A percentile compares a stretch with the other conserved stretches of the same genome.
Evolutionary conservation across 306 rosid species (phyloP).

Genomic region (Mimosa pudica): DNA sequence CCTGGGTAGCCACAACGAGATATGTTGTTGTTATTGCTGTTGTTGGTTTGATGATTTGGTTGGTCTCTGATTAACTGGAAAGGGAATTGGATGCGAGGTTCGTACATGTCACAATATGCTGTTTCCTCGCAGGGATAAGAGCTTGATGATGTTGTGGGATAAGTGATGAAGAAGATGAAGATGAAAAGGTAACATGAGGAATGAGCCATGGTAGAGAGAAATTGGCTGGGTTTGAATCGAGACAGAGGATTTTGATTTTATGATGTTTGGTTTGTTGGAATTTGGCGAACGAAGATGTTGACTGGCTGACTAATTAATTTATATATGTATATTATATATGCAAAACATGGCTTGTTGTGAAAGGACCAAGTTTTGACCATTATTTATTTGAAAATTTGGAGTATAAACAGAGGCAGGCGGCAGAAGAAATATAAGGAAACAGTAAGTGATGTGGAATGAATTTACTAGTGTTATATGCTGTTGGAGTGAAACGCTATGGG

Average conservation of each 20-base stretch:
- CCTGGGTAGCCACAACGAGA: constrained; percentile 12
- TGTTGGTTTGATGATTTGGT: not conserved
- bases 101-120: not conserved
- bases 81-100: constrained; percentile 2
- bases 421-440: not conserved
- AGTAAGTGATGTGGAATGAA: too few species aligned
- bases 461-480: too few species aligned
- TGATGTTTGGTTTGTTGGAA: not conserved
- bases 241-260: not conserved
- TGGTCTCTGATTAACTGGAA: not conserved
- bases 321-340: too few species aligned
- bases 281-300: not conserved
- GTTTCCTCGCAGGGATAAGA: not conserved
- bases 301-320: not conserved
- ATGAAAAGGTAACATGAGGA: not conserved
- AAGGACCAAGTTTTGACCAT: not conserved
- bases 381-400: not conserved
- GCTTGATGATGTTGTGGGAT: not conserved
- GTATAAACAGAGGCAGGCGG: not conserved
- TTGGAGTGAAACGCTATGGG: too few species aligned
- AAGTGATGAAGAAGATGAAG: not conserved
- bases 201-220: not conserved
- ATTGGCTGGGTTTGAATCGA: not conserved
- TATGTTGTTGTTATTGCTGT: not conserved
- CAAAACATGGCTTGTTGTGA: not conserved